Evolutionary conservation across 2,329 filamentous ascomycete genomes (phyloP).

Genomic region (Trichoderma breve): DNA sequence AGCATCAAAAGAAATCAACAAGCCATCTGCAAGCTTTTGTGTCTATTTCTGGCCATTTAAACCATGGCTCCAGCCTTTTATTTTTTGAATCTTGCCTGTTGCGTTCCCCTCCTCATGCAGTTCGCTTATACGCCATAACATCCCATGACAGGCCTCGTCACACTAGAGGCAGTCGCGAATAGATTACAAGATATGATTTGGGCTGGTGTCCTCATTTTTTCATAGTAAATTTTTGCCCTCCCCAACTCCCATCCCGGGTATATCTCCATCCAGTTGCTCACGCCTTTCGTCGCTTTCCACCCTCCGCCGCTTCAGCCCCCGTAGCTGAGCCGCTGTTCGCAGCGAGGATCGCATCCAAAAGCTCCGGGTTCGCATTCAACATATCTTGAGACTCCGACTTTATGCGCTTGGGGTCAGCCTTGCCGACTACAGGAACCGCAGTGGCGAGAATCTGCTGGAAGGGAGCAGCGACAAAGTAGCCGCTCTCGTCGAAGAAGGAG

Average conservation of each 20-base stretch:
- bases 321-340: slow-evolving; percentile 32
- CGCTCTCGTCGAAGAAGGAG: slow-evolving; percentile 72
- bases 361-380: slow-evolving; percentile 42
- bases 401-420: slow-evolving; percentile 61
- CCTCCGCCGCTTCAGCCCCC: slow-evolving; percentile 36
- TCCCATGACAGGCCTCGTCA: background rate
- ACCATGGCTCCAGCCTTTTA: background rate
- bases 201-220: background rate
- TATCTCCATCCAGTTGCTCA: slow-evolving; percentile 23
- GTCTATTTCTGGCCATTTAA: background rate
- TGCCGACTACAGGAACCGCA: slow-evolving; percentile 64
- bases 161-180: background rate
- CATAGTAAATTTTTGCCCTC: background rate
- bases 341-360: slow-evolving; percentile 49
- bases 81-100: background rate
- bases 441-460: slow-evolving; percentile 76
- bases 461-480: slow-evolving; percentile 69
- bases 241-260: background rate
- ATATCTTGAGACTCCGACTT: slow-evolving; percentile 37
- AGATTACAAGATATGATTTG: background rate
- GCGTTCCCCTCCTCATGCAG: background rate
- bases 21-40: background rate
- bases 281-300: slow-evolving; percentile 48
- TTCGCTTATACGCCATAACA: background rate
- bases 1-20: background rate